Conservation (phyloP, 2,329 filamentous ascomycete species). For the Fusarium nelsonii region DNA sequence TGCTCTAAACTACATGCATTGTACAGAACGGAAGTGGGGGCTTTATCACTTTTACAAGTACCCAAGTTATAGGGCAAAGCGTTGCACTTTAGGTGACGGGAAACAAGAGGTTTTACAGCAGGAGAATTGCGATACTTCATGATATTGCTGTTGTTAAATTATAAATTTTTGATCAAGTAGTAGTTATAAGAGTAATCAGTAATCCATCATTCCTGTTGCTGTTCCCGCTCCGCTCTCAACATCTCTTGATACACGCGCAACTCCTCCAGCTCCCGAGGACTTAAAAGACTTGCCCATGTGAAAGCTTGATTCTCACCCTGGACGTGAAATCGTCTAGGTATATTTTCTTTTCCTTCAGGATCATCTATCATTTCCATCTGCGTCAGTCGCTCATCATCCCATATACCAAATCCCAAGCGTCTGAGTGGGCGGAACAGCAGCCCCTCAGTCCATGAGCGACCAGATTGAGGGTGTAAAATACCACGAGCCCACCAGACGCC, state of each 20-base stretch:
- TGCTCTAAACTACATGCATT: too few relatives aligned
- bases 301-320: constrained; percentile 35
- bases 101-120: too few relatives aligned
- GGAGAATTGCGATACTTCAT: too few relatives aligned
- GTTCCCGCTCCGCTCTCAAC: background rate
- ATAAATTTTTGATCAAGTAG: too few relatives aligned
- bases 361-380: constrained; percentile 35
- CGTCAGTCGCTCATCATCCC: constrained; percentile 32
- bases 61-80: too few relatives aligned
- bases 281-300: constrained; percentile 35
- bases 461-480: background rate
- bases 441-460: constrained; percentile 12
- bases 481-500: constrained; percentile 9
- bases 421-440: constrained; percentile 30
- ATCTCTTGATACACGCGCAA: constrained; percentile 8
- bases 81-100: too few relatives aligned
- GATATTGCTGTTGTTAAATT: too few relatives aligned
- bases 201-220: too few relatives aligned
- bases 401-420: constrained; percentile 21
- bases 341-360: background rate
- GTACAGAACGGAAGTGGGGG: too few relatives aligned
- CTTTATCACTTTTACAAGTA: too few relatives aligned
- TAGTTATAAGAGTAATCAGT: too few relatives aligned
- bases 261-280: constrained; percentile 9
- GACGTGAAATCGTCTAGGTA: constrained; percentile 8